Percentiles rank a stretch among this genome's conserved stretches.
These are phyloP conservation scores for Hericium alpestre DNA, from an alignment of 768 basidiomycete genomes.

Conservation along the genomic window DNA sequence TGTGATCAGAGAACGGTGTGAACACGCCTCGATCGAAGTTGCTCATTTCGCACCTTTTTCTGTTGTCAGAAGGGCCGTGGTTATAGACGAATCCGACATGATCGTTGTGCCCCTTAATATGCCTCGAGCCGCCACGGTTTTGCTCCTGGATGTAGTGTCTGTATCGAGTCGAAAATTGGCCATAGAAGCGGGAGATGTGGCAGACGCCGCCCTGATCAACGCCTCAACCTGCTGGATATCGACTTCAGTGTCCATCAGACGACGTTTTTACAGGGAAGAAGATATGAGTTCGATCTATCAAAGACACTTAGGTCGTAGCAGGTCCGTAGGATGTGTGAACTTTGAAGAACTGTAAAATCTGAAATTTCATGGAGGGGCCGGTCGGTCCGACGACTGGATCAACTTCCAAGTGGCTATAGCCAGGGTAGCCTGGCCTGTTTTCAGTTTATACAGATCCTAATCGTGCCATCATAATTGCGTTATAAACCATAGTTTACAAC, in stretches of 20 bases:
- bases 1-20: not conserved
- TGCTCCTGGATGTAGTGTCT: not conserved
- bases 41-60: not conserved
- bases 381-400: too few species aligned
- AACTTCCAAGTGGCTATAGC: too few species aligned
- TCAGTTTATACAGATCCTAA: not conserved
- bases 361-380: too few species aligned
- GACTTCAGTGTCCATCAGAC: too few species aligned
- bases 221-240: too few species aligned
- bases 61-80: not conserved
- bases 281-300: too few species aligned
- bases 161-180: not conserved
- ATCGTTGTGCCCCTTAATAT: not conserved
- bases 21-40: too few species aligned
- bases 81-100: not conserved
- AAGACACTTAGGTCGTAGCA: too few species aligned
- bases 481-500: not conserved
- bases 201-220: not conserved
- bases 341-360: too few species aligned
- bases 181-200: not conserved
- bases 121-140: not conserved
- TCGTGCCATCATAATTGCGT: not conserved
- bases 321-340: too few species aligned
- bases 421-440: too few species aligned
- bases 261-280: too few species aligned